Conservation (phyloP, 805 yeast species). For the Blastobotrys terrestris region DNA sequence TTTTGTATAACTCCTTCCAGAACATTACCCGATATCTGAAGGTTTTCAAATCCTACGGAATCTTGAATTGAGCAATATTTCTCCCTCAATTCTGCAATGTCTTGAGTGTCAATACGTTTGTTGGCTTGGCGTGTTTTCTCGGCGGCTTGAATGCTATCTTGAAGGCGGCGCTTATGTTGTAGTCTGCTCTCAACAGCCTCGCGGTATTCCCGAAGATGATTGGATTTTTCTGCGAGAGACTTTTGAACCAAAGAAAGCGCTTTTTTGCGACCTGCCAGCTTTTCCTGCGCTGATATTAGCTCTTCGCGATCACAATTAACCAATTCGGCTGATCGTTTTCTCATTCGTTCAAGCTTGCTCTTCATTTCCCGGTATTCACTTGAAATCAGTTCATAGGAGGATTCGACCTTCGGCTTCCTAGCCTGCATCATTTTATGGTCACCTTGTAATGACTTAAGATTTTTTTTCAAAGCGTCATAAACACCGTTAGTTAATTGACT, state of each 20-base stretch:
- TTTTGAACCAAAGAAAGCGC: conserved; percentile 7
- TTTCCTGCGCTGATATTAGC: conserved; percentile 12
- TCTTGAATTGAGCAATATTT: background rate
- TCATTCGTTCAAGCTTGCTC: conserved; percentile 15
- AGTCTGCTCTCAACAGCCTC: conserved; percentile 12
- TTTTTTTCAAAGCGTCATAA: conserved; percentile 25
- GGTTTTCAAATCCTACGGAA: conserved; percentile 1
- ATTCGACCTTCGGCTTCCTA: background rate
- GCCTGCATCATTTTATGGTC: conserved; percentile 14
- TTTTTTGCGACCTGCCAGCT: conserved; percentile 12
- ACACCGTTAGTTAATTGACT: conserved; percentile 44
- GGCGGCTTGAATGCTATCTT: conserved; percentile 14
- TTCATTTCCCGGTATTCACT: conserved; percentile 16
- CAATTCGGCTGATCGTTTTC: conserved; percentile 12
- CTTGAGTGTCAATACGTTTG: conserved; percentile 18
- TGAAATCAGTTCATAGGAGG: conserved; percentile 11
- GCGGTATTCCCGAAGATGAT: conserved; percentile 9
- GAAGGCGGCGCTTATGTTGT: conserved; percentile 5
- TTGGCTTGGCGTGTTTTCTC: conserved; percentile 18
- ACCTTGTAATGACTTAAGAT: conserved; percentile 15
- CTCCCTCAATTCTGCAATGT: conserved; percentile 8
- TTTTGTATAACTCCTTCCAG: background rate
- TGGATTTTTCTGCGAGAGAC: conserved; percentile 3
- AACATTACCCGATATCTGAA: background rate
- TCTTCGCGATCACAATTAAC: conserved; percentile 17